Conservation (phyloP, 371 early-diverging fungal species). For the Mucor velutinosus region DNA sequence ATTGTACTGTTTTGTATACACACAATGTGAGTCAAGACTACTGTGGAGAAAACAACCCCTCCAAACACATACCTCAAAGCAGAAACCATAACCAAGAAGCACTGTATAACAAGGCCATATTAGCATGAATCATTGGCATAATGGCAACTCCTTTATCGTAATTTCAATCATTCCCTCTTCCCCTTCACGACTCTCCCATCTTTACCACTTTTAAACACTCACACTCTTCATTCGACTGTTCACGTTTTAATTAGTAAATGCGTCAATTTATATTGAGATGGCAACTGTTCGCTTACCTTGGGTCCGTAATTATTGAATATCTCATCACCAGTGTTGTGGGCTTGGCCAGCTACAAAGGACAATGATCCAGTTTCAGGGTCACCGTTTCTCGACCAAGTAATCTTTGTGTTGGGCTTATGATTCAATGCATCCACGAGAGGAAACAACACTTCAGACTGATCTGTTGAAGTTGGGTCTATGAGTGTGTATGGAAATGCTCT, state of each 20-base stretch:
- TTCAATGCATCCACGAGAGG: constrained; percentile 63
- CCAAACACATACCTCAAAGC: constrained; percentile 41
- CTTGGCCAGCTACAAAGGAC: constrained; percentile 41
- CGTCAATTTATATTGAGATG: background rate
- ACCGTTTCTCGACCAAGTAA: constrained; percentile 52
- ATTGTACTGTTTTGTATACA: constrained; percentile 34
- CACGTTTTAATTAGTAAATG: background rate
- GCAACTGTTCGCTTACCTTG: constrained; percentile 48
- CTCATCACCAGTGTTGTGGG: constrained; percentile 43
- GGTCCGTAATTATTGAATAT: constrained; percentile 72
- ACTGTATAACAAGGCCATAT: constrained; percentile 21
- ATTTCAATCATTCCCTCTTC: background rate
- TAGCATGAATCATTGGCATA: background rate
- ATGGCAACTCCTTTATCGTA: background rate
- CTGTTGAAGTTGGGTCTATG: constrained; percentile 33
- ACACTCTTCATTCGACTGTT: constrained; percentile 70
- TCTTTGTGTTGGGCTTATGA: constrained; percentile 54
- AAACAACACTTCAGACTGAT: constrained; percentile 49
- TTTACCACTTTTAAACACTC: constrained; percentile 33
- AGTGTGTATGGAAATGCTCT: constrained; percentile 63
- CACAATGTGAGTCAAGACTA: background rate
- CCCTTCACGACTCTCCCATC: background rate
- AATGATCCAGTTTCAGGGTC: constrained; percentile 31
- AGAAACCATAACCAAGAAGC: constrained; percentile 67
- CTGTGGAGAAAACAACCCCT: too few relatives aligned